A percentile compares a stretch with the other conserved stretches of the same genome.
Conservation (phyloP, 306 rosid genomes). For the Sophora flavescens region DNA sequence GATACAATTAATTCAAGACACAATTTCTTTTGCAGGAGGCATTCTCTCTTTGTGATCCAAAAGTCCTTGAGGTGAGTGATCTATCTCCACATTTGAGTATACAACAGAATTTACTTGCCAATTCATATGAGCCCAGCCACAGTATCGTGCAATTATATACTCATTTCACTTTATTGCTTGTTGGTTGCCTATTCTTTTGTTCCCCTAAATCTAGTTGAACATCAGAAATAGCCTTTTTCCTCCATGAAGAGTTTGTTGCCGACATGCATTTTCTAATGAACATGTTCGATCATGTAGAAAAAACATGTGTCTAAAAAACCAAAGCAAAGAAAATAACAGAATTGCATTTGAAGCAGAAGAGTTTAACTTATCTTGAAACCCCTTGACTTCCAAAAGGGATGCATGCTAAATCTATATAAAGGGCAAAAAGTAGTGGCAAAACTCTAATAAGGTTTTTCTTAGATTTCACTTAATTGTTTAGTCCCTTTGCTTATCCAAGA, state of each 20-base stretch:
- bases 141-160: background rate
- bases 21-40: conserved; percentile 70
- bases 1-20: conserved; percentile 23
- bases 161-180: background rate
- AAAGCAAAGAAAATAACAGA: background rate
- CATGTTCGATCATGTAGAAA: conserved; percentile 8
- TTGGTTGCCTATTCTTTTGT: conserved; percentile 29
- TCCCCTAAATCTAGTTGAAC: background rate
- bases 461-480: background rate
- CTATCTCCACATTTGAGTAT: conserved; percentile 13
- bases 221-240: background rate
- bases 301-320: conserved; percentile 5
- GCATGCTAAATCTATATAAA: background rate
- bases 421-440: background rate
- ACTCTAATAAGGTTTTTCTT: conserved; percentile 19
- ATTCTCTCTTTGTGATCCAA: conserved; percentile 83
- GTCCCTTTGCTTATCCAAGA: background rate
- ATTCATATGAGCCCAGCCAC: conserved; percentile 20
- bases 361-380: background rate
- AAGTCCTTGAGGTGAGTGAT: conserved; percentile 80
- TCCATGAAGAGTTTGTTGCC: background rate
- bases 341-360: background rate
- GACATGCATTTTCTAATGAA: conserved; percentile 22
- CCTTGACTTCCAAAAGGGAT: background rate
- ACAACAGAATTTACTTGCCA: conserved; percentile 24